Conservation (phyloP, 192 early-diverging fungal genomes). For the Oehlia diaphana region DNA sequence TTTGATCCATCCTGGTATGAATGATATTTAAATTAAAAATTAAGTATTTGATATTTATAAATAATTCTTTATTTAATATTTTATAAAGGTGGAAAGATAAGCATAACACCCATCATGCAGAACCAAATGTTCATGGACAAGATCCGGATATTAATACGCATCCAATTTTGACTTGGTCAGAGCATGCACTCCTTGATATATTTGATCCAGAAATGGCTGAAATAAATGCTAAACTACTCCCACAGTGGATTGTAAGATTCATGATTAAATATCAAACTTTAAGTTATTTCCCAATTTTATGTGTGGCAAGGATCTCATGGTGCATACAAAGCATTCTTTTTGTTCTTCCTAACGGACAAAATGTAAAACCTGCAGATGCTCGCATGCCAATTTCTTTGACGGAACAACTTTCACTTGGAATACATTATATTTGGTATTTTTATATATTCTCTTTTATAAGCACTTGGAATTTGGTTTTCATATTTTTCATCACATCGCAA, state of each 20-base stretch:
- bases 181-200: conserved; percentile 55
- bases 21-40: too few relatives aligned
- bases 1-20: conserved; percentile 70
- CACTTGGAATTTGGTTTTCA: conserved; percentile 36
- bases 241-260: conserved; percentile 54
- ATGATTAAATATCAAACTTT: conserved; percentile 61
- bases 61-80: not conserved
- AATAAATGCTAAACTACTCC: conserved; percentile 46
- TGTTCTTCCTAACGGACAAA: conserved; percentile 46
- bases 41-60: too few relatives aligned
- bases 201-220: conserved; percentile 49
- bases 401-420: conserved; percentile 55
- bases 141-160: conserved; percentile 88
- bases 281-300: conserved; percentile 72
- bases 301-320: conserved; percentile 78
- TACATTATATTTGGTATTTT: conserved; percentile 73
- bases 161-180: conserved; percentile 77
- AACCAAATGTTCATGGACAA: conserved; percentile 73
- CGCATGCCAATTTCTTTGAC: conserved; percentile 42
- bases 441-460: conserved; percentile 53
- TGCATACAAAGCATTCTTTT: conserved; percentile 63
- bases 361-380: conserved; percentile 45
- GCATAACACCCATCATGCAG: conserved; percentile 84
- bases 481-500: conserved; percentile 67
- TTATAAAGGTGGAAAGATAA: conserved; percentile 78